These are phyloP conservation scores for Lotus japonicus DNA, from an alignment of 306 rosid species.

Conservation along the genomic window DNA sequence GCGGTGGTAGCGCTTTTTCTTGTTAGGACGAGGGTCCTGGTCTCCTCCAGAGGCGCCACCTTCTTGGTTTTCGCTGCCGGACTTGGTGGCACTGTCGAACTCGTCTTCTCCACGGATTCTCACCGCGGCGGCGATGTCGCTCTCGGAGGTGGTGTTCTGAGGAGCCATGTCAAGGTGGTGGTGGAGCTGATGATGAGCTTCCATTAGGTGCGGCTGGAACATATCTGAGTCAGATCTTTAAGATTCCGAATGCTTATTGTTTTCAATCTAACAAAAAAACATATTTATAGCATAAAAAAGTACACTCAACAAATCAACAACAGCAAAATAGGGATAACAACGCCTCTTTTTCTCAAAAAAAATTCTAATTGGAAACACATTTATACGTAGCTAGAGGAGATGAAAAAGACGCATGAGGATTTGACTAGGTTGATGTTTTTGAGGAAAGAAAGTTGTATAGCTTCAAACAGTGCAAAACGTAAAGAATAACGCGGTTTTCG, in stretches of 20 bases:
- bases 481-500: conserved; percentile 37
- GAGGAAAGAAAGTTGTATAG: not conserved
- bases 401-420: not conserved
- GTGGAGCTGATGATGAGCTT: conserved; percentile 41
- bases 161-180: conserved; percentile 64
- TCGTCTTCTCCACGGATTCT: conserved; percentile 64
- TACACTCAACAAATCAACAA: not conserved
- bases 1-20: conserved; percentile 92
- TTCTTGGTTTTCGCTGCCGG: conserved; percentile 87
- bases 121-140: conserved; percentile 40
- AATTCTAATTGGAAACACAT: no score
- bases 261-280: conserved; percentile 57
- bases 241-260: conserved; percentile 60
- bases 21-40: conserved; percentile 66
- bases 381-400: not conserved
- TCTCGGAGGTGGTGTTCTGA: conserved; percentile 67
- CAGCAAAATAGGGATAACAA: not conserved
- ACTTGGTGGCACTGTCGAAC: conserved; percentile 79
- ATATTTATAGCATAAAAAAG: conserved; percentile 2
- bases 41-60: conserved; percentile 84
- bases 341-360: not conserved
- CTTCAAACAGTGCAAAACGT: conserved; percentile 15
- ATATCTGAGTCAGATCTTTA: conserved; percentile 64
- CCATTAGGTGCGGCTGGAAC: conserved; percentile 89
- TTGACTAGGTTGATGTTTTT: conserved; percentile 20